Conservation (phyloP, 768 basidiomycete species). For the Mycena haematopus region DNA sequence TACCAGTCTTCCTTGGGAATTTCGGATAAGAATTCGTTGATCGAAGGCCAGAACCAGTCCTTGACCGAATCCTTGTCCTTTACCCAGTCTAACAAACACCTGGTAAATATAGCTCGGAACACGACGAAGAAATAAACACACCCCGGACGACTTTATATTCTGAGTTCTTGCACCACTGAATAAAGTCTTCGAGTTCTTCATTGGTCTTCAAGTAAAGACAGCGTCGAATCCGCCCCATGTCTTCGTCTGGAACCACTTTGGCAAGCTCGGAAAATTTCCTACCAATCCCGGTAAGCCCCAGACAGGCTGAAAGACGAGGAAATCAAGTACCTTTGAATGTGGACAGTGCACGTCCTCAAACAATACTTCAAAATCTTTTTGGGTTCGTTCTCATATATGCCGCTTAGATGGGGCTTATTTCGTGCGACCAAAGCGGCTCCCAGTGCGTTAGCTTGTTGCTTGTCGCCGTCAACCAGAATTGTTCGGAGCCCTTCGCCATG, state of each 20-base stretch:
- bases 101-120: too few relatives aligned
- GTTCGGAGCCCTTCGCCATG: conserved; percentile 29
- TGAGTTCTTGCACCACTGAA: conserved; percentile 2
- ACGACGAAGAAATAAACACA: too few relatives aligned
- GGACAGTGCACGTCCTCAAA: conserved; percentile 26
- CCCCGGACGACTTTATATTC: too few relatives aligned
- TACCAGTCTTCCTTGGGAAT: too few relatives aligned
- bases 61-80: too few relatives aligned
- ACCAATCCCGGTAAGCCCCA: neutral
- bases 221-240: conserved; percentile 10
- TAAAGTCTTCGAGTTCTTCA: conserved; percentile 17
- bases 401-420: conserved; percentile 23
- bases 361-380: conserved; percentile 21
- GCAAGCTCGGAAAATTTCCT: conserved; percentile 19
- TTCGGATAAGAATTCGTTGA: too few relatives aligned
- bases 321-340: conserved; percentile 29
- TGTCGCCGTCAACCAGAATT: conserved; percentile 31
- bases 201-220: conserved; percentile 16
- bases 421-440: conserved; percentile 23
- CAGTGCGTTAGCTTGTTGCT: conserved; percentile 27
- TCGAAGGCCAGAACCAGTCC: too few relatives aligned
- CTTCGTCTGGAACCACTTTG: conserved; percentile 13
- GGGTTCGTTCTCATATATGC: conserved; percentile 26
- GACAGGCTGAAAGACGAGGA: neutral
- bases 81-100: too few relatives aligned